Base-by-base conservation (phyloP, 2,329 filamentous ascomycete genomes). In the Teratosphaeria zuluensis region DNA sequence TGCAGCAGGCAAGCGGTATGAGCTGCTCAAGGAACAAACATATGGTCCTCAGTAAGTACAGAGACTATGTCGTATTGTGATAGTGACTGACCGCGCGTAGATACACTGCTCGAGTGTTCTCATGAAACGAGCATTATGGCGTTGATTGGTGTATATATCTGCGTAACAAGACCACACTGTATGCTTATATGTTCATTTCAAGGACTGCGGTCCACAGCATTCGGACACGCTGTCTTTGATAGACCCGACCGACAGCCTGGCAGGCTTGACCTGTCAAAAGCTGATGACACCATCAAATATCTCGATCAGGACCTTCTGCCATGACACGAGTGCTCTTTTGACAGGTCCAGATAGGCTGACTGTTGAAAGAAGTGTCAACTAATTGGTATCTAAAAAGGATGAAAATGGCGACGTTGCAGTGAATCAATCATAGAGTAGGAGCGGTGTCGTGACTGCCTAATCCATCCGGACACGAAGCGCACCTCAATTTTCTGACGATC, bases 11-110 rank as follows among this genome's bases (percentile, higher is more conserved):
- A 80, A 85, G 70, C 84, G 86, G 70, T 85, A 91, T 73, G 84
- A 86, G 75, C 85, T 95, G 68, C 70, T 89, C 68, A 81, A 87
- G 68, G 85, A 92, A 70, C 82, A 87, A 69, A 81, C 87, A 60
- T 96, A 95, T 63, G 71, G 68, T 19, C 62, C 57, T 55, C 64
- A 67, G 75, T 78, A 69, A 64, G 76, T 73, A 28, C 14, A 51
- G 46, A 6, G 16, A 14, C 16, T 6, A 53, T 31, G 38, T 52
- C 8, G 5, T n/a, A 33, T 28, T 58, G 31, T 42, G 8, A 28
- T n/a, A 24, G 9, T 19, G 51, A 30, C 59, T 56, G 53, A 59
- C 56, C 16, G 12, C n/a, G 19, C 11, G 19, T 32, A 55, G 54
- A n/a, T 55, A 55, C 21, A 48, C 42, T 48, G 42, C 42, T 21